Evolutionary conservation across 2,329 filamentous ascomycete genomes (phyloP).

Genomic region (Fusarium abutilonis): DNA sequence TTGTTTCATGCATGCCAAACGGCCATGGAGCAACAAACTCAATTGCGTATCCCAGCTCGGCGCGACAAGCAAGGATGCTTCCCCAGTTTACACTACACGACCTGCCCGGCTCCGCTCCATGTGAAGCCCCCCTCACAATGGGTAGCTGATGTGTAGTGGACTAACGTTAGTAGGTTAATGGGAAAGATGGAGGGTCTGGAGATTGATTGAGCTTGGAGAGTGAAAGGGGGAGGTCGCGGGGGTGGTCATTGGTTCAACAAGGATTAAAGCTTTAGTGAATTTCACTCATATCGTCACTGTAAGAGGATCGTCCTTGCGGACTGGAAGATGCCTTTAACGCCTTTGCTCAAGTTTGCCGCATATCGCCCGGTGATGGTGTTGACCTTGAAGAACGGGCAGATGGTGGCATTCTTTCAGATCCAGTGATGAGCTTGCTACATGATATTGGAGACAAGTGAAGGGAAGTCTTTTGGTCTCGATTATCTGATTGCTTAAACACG

Average conservation of each 20-base stretch:
- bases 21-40: slow-evolving; percentile 3
- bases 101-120: slow-evolving; percentile 27
- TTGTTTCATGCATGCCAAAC: neutral
- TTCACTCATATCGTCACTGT: slow-evolving; percentile 17
- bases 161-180: slow-evolving; percentile 6
- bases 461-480: neutral
- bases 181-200: neutral
- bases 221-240: neutral
- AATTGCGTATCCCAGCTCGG: neutral
- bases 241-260: slow-evolving; percentile 21
- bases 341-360: slow-evolving; percentile 26
- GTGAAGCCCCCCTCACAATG: slow-evolving; percentile 6
- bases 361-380: slow-evolving; percentile 9
- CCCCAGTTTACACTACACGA: slow-evolving; percentile 14
- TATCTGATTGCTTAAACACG: neutral
- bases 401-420: neutral
- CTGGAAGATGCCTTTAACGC: slow-evolving; percentile 6
- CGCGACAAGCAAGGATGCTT: neutral
- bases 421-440: neutral
- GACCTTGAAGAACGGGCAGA: slow-evolving; percentile 3
- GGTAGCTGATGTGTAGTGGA: neutral
- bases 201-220: slow-evolving; percentile 4
- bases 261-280: neutral
- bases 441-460: neutral
- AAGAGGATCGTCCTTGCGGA: neutral